These are phyloP conservation scores for Chrysochromulina tobinii DNA, from an alignment of 78 protist genomes.

Conservation along the genomic window DNA sequence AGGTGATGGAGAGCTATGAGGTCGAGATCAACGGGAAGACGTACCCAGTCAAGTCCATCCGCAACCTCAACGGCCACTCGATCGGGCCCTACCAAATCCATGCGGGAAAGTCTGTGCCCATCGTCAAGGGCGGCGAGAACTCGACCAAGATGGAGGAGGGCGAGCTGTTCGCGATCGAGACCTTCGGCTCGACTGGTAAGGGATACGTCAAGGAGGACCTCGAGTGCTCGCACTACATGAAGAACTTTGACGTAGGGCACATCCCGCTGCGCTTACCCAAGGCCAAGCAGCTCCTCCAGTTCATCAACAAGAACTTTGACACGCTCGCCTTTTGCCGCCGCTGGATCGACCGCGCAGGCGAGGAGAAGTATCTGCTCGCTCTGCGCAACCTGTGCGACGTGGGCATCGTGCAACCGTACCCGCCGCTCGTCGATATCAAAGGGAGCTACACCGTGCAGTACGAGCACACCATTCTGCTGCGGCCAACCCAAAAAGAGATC, in stretches of 20 bases:
- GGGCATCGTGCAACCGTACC: constrained; percentile 79
- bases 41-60: constrained; percentile 78
- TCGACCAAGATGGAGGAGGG: constrained; percentile 89
- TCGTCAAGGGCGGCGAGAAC: constrained; percentile 81
- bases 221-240: constrained; percentile 95
- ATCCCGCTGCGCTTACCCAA: constrained; percentile 28
- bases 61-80: constrained; percentile 96
- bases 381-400: constrained; percentile 81
- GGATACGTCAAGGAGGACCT: constrained; percentile 81
- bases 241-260: constrained; percentile 39
- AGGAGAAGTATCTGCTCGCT: constrained; percentile 34
- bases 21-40: constrained; percentile 90
- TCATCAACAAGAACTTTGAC: constrained; percentile 86
- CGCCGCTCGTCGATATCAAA: constrained; percentile 91
- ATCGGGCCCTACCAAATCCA: constrained; percentile 88
- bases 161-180: constrained; percentile 98
- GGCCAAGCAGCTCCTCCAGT: constrained; percentile 79
- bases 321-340: constrained; percentile 96
- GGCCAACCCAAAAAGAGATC: constrained; percentile 94
- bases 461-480: constrained; percentile 86
- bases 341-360: constrained; percentile 65
- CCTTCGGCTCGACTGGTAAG: constrained; percentile 97
- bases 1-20: constrained; percentile 96
- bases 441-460: constrained; percentile 94
- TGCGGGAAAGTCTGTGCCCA: constrained; percentile 96